phyloP scores from a whole-genome alignment of 2,329 filamentous ascomycete genomes.

The Trichoderma sp. region DNA sequence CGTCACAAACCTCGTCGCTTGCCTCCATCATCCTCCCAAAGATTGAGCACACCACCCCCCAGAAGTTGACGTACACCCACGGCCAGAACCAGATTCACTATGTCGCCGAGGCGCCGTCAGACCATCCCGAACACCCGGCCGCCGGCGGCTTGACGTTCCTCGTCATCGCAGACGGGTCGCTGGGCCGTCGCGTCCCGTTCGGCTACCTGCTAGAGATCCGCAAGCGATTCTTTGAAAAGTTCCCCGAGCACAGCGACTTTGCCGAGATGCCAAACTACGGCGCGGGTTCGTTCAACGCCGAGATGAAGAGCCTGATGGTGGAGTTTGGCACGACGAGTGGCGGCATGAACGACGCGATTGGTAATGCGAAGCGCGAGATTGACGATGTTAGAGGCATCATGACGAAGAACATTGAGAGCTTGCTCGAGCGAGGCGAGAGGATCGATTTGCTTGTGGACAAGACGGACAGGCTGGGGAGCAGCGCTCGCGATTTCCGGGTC shows the following conservation, averaged over 20 bases:
- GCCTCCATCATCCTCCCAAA: conserved; percentile 94
- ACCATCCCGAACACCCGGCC: conserved; percentile 55
- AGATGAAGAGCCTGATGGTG: conserved; percentile 74
- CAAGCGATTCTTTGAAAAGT: conserved; percentile 75
- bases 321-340: conserved; percentile 78
- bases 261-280: conserved; percentile 81
- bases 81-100: conserved; percentile 93
- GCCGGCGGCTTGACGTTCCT: conserved; percentile 87
- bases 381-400: conserved; percentile 90
- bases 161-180: conserved; percentile 75
- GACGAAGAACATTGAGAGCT: conserved; percentile 90
- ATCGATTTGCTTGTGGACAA: conserved; percentile 95
- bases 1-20: conserved; percentile 78
- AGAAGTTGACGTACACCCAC: conserved; percentile 94
- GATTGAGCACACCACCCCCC: conserved; percentile 73
- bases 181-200: conserved; percentile 87
- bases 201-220: conserved; percentile 90
- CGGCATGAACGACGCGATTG: conserved; percentile 75
- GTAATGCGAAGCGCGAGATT: conserved; percentile 82
- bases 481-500: conserved; percentile 85
- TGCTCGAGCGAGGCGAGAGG: conserved; percentile 85
- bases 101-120: conserved; percentile 77
- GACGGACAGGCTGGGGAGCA: conserved; percentile 87
- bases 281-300: conserved; percentile 79
- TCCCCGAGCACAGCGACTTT: conserved; percentile 68